A percentile compares a stretch with the other conserved stretches of the same genome.
These are phyloP conservation scores for Annulohypoxylon truncatum DNA, from an alignment of 2,329 filamentous ascomycete species.

Conservation along the genomic window DNA sequence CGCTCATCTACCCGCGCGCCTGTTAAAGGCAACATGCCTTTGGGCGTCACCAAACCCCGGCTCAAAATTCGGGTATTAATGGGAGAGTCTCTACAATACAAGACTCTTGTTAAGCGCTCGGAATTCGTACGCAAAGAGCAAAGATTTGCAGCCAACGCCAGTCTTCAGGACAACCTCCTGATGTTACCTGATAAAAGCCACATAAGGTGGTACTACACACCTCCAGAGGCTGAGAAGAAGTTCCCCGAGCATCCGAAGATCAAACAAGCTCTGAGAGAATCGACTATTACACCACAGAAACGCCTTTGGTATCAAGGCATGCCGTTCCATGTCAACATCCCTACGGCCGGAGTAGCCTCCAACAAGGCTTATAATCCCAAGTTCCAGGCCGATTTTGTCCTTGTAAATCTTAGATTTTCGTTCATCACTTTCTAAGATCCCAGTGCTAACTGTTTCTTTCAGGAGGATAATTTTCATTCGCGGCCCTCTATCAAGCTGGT, in stretches of 20 bases:
- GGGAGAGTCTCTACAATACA: too few relatives aligned
- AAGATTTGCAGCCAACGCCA: too few relatives aligned
- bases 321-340: slow-evolving; percentile 6
- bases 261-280: slow-evolving; percentile 11
- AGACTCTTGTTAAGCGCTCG: too few relatives aligned
- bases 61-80: too few relatives aligned
- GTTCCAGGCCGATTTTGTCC: slow-evolving; percentile 9
- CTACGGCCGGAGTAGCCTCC: slow-evolving; percentile 38
- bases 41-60: too few relatives aligned
- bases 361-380: slow-evolving; percentile 31
- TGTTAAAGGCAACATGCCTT: too few relatives aligned
- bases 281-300: slow-evolving; percentile 13
- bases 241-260: slow-evolving; percentile 28
- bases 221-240: too few relatives aligned
- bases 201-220: too few relatives aligned
- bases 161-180: background rate
- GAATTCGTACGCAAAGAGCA: too few relatives aligned
- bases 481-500: slow-evolving; percentile 87
- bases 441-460: slow-evolving; percentile 35
- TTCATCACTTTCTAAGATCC: background rate
- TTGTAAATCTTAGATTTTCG: background rate
- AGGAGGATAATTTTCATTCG: slow-evolving; percentile 90
- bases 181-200: background rate
- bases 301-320: slow-evolving; percentile 20
- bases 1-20: too few relatives aligned